These are phyloP conservation scores for Chloris gayana DNA, from an alignment of 176 grass and related monocot species.

Conservation along the genomic window DNA sequence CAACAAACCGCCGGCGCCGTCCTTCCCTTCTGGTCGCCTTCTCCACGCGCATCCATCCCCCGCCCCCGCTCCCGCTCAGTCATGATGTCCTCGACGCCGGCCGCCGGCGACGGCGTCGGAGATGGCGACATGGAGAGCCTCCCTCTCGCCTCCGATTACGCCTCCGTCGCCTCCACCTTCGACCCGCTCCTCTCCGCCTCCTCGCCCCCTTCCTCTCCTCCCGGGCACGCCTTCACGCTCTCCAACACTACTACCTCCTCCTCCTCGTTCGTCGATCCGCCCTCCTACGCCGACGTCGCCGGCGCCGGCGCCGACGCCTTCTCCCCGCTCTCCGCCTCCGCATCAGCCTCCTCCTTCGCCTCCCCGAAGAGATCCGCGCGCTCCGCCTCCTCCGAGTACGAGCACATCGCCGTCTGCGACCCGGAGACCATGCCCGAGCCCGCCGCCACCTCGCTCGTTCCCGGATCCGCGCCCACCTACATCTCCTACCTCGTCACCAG, in stretches of 20 bases:
- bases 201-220: constrained; percentile 37
- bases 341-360: constrained; percentile 34
- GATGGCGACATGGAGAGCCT: constrained; percentile 69
- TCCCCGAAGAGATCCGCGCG: constrained; percentile 63
- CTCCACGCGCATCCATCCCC: background rate
- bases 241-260: constrained; percentile 54
- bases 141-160: constrained; percentile 54
- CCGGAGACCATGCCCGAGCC: constrained; percentile 70
- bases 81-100: constrained; percentile 37
- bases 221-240: constrained; percentile 23
- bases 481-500: constrained; percentile 83
- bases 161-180: constrained; percentile 46
- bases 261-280: constrained; percentile 86
- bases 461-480: constrained; percentile 74
- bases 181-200: constrained; percentile 48
- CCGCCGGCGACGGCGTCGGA: background rate
- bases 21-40: background rate
- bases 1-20: constrained; percentile 13
- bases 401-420: constrained; percentile 74
- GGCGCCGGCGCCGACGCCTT: constrained; percentile 50
- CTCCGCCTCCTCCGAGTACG: constrained; percentile 55
- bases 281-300: constrained; percentile 87
- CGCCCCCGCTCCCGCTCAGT: background rate
- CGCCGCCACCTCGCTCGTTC: constrained; percentile 60
- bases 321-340: constrained; percentile 51